phyloP scores from a whole-genome alignment of 2,329 filamentous ascomycete species.

The Diaporthe velutina region DNA sequence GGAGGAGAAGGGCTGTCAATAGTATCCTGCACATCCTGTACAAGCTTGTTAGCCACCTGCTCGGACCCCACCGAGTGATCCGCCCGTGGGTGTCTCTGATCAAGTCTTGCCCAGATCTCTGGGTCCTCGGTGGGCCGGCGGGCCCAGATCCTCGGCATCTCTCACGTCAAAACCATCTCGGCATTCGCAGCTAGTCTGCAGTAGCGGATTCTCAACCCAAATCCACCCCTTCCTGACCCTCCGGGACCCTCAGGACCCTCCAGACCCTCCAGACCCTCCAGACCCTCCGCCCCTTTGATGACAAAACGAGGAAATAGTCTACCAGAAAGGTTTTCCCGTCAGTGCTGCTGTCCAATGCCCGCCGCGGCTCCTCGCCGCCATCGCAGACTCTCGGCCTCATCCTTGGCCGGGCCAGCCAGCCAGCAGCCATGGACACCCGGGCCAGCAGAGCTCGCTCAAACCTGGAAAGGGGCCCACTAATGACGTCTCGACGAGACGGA shows the following conservation, averaged over 20 bases:
- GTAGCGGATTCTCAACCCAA: neutral
- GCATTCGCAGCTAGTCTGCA: constrained; percentile 22
- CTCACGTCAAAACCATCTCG: constrained; percentile 5
- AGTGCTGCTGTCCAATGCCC: neutral
- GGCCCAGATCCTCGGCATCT: constrained; percentile 24
- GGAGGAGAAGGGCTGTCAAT: no score
- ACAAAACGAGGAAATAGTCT: neutral
- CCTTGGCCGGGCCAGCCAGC: neutral
- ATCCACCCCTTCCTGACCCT: neutral
- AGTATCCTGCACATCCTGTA: neutral
- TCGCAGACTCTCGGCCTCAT: constrained; percentile 9
- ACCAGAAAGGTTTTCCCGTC: constrained; percentile 13
- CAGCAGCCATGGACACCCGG: neutral
- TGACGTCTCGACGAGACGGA: constrained; percentile 12
- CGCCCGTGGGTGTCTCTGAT: neutral
- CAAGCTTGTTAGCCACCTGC: neutral
- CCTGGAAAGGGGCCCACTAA: constrained; percentile 8
- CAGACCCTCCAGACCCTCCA: neutral
- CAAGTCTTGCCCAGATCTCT: constrained; percentile 22
- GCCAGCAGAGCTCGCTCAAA: neutral
- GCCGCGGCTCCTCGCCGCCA: neutral
- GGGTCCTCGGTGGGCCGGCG: constrained; percentile 13
- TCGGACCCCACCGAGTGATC: neutral
- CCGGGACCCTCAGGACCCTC: neutral
- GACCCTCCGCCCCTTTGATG: constrained; percentile 12